A percentile compares a stretch with the other conserved stretches of the same genome.
These are phyloP conservation scores for Epicoccum nigrum DNA, from an alignment of 2,329 filamentous ascomycete genomes.

Conservation along the genomic window DNA sequence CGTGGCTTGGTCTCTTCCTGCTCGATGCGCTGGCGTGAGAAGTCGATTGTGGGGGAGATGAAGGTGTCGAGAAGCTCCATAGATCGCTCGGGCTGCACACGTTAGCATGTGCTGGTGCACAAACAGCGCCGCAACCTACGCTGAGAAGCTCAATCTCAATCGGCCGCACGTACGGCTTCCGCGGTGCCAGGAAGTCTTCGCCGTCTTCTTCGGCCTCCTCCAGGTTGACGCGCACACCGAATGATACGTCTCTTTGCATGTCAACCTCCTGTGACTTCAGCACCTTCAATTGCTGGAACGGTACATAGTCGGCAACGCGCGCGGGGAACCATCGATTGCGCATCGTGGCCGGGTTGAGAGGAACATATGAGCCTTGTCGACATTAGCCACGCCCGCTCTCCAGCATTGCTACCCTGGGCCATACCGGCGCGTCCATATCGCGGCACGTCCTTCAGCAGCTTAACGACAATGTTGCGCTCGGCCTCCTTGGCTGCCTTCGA, in stretches of 20 bases:
- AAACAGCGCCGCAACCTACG: slow-evolving; percentile 29
- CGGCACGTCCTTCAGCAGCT: slow-evolving; percentile 59
- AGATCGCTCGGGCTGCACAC: slow-evolving; percentile 49
- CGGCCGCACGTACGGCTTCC: slow-evolving; percentile 42
- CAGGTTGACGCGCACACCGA: slow-evolving; percentile 42
- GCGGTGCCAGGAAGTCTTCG: slow-evolving; percentile 22
- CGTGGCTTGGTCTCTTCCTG: slow-evolving; percentile 40
- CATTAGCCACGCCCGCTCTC: slow-evolving; percentile 25
- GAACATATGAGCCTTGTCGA: slow-evolving; percentile 58
- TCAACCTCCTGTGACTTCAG: slow-evolving; percentile 53
- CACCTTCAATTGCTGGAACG: slow-evolving; percentile 52
- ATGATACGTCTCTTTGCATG: slow-evolving; percentile 56
- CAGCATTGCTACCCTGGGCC: neutral
- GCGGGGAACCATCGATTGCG: slow-evolving; percentile 61
- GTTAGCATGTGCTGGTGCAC: slow-evolving; percentile 23
- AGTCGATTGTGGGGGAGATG: slow-evolving; percentile 55
- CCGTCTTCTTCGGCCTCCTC: slow-evolving; percentile 37
- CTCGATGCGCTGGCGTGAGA: slow-evolving; percentile 54
- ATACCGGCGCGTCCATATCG: slow-evolving; percentile 55
- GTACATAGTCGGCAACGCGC: slow-evolving; percentile 60
- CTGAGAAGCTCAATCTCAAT: slow-evolving; percentile 51
- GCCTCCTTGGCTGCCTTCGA: slow-evolving; percentile 53
- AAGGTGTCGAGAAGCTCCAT: slow-evolving; percentile 56
- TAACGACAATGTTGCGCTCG: slow-evolving; percentile 55
- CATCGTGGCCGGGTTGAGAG: slow-evolving; percentile 60